Evolutionary conservation across 129 eudicot genomes (phyloP), one percentile per base, ranked within the genome.

Genomic region (Flaveria trinervia): DNA sequence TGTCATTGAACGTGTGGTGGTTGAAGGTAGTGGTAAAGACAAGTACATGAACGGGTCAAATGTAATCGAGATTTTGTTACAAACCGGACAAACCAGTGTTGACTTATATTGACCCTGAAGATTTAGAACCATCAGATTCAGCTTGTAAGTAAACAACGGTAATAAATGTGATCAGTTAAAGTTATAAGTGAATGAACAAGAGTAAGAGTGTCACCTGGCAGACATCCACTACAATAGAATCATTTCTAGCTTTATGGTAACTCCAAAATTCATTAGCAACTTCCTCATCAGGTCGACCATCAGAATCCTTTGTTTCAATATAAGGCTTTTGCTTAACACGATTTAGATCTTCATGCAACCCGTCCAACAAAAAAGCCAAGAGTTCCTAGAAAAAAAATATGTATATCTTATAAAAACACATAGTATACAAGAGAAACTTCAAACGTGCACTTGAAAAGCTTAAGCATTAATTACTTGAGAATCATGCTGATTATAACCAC

Each of bases 1-100:
- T 1, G 96, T 89, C 97, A 95, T 89, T 48, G 91, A 65, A 68
- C 97, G 87, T 18, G 93, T 95, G 68, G 89, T 92, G 2, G 90
- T 86, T 80, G 99, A 95, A 71, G 99, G 99, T 75, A 95, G 80
- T 2, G 99, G 99, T 84, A 95, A 84, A 8, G 97, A 89, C 82
- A 95, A 77, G 86, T 95, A 95, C 99, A 95, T 95, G 92, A 95
- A 95, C 5, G 99, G 99, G 72, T 95, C 99, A 60, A 95, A 95
- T 25, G 97, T 92, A 7, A 95, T 88, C 7, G 99, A 95, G 77
- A 95, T 85, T 83, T 95, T 95, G 77, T 71, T 61, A 82, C 99
- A 95, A 75, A 30, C 87, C 45, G 99, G 99, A 77, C 99, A 95
- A 68, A 95, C 96, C 78, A 95, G 75, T 1, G 99, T 95, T 43